Conservation (phyloP, 495 filamentous ascomycete genomes). For the Neurospora sp. region DNA sequence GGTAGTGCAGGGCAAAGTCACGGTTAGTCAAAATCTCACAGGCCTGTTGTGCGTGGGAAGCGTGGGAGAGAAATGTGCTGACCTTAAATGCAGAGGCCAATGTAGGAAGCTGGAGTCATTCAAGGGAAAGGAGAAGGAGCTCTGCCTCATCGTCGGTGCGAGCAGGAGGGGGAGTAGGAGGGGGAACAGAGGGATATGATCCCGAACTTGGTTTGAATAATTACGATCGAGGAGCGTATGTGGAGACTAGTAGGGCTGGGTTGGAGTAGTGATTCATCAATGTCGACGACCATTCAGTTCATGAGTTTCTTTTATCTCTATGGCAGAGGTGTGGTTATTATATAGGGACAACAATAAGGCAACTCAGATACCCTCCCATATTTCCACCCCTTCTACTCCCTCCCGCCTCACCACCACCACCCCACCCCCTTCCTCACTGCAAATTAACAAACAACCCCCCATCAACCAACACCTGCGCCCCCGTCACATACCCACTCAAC, state of each 20-base stretch:
- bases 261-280: not conserved
- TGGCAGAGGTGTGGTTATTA: too few species aligned
- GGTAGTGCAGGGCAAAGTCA: not conserved
- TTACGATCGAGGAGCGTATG: not conserved
- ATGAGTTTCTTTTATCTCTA: too few species aligned
- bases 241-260: not conserved
- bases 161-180: not conserved
- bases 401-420: too few species aligned
- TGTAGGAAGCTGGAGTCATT: not conserved
- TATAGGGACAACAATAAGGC: too few species aligned
- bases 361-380: too few species aligned
- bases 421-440: slow-evolving; percentile 24
- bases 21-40: not conserved
- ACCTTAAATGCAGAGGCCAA: too few species aligned
- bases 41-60: too few species aligned
- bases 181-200: not conserved
- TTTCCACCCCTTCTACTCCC: too few species aligned
- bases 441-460: slow-evolving; percentile 59
- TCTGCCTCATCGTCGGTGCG: accelerated
- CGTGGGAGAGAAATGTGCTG: not conserved
- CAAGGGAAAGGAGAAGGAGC: not conserved
- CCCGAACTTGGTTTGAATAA: not conserved
- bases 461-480: slow-evolving; percentile 78
- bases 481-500: slow-evolving; percentile 71
- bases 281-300: too few species aligned